Conservation (phyloP, 2,329 filamentous ascomycete species). For the Colletotrichum caudatum region DNA sequence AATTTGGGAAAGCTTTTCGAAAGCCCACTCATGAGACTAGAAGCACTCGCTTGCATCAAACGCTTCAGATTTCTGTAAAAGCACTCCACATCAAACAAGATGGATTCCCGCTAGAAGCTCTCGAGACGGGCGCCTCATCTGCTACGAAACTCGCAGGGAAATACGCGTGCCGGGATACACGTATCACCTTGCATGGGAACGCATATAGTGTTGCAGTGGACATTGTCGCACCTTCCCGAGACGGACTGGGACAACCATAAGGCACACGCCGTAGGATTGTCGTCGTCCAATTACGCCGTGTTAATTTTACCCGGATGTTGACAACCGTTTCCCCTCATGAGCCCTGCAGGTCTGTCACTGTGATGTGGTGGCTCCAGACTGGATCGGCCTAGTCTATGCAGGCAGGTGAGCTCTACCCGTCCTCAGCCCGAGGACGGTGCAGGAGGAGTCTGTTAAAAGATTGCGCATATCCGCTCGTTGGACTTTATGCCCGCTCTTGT, state of each 20-base stretch:
- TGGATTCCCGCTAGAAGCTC: neutral
- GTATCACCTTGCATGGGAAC: neutral
- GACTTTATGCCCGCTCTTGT: neutral
- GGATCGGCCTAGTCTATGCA: neutral
- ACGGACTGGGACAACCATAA: neutral
- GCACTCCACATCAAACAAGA: neutral
- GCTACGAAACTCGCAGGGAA: neutral
- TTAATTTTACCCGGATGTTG: neutral
- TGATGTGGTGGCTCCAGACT: constrained; percentile 3
- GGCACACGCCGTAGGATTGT: neutral
- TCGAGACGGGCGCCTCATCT: neutral
- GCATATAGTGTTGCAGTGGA: constrained; percentile 8
- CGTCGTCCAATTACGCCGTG: neutral
- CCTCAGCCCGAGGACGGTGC: neutral
- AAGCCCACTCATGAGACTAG: neutral
- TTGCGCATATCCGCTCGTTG: constrained; percentile 9
- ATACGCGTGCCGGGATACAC: constrained; percentile 1
- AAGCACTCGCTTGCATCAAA: neutral
- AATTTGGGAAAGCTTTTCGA: too few species aligned
- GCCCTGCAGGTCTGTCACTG: neutral
- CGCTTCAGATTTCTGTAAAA: neutral
- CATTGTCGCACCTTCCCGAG: neutral
- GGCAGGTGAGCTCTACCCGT: neutral
- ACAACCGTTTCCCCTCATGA: neutral
- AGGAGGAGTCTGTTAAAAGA: constrained; percentile 29